Conservation (phyloP, 139 green algal species). For the Picochlorum sp. region DNA sequence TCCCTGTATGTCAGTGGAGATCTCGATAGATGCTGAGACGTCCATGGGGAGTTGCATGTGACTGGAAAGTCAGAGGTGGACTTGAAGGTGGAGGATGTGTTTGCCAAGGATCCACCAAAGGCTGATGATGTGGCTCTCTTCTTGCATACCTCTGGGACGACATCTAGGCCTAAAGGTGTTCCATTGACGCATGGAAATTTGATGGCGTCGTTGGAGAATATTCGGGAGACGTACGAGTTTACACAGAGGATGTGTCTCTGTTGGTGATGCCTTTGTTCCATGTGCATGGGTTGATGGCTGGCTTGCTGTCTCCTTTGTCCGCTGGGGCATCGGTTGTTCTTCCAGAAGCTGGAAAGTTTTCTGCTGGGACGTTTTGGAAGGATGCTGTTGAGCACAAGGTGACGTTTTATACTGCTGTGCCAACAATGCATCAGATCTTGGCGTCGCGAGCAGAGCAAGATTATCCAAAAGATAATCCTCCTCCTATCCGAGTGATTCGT, state of each 20-base stretch:
- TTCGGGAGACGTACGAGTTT: slow-evolving; percentile 71
- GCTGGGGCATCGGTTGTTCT: slow-evolving; percentile 48
- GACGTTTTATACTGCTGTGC: slow-evolving; percentile 73
- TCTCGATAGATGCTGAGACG: neutral
- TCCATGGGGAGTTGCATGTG: neutral
- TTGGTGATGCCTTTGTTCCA: slow-evolving; percentile 88
- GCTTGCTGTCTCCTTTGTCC: slow-evolving; percentile 59
- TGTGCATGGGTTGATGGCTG: slow-evolving; percentile 79
- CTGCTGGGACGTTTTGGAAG: slow-evolving; percentile 62
- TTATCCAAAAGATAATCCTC: slow-evolving; percentile 34
- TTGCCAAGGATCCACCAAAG: neutral
- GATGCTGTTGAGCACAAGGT: slow-evolving; percentile 37
- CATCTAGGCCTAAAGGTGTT: slow-evolving; percentile 71
- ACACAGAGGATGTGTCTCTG: slow-evolving; percentile 43
- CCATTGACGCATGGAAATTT: slow-evolving; percentile 76
- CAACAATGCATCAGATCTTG: slow-evolving; percentile 40
- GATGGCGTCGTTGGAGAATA: slow-evolving; percentile 57
- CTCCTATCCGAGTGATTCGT: slow-evolving; percentile 75
- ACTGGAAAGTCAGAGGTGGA: neutral
- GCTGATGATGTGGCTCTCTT: slow-evolving; percentile 60
- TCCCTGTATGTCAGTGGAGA: neutral
- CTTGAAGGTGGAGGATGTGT: neutral
- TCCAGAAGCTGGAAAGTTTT: slow-evolving; percentile 45
- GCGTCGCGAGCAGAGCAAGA: slow-evolving; percentile 39
- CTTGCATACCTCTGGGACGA: slow-evolving; percentile 83